Evolutionary conservation across 192 early-diverging fungal genomes (phyloP).

Genomic region (Cetraspora pellucida): DNA sequence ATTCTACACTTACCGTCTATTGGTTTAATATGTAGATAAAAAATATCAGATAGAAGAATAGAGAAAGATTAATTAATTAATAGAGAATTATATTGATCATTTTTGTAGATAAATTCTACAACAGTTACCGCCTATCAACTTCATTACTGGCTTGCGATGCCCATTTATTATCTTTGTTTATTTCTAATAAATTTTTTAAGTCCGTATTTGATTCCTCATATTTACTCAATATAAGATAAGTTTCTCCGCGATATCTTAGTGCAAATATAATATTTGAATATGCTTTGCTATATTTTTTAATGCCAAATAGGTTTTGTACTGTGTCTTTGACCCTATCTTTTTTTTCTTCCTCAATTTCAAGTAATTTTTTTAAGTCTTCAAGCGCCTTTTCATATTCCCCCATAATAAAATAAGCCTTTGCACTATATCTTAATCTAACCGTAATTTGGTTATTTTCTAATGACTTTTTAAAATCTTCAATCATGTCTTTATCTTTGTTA

Average conservation of each 20-base stretch:
- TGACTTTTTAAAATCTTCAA: not conserved
- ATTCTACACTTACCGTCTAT: too few species aligned
- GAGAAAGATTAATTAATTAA: too few species aligned
- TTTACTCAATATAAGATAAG: not conserved
- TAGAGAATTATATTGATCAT: too few species aligned
- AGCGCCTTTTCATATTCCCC: not conserved
- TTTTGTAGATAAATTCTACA: too few species aligned
- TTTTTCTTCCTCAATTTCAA: not conserved
- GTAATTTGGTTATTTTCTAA: not conserved
- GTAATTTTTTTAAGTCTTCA: constrained; percentile 1
- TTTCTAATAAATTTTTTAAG: not conserved
- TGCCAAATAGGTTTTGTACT: too few species aligned
- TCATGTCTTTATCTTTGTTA: not conserved
- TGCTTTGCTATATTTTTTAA: too few species aligned
- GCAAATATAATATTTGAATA: too few species aligned
- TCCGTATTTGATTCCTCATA: not conserved
- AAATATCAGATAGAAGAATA: too few species aligned
- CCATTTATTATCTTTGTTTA: not conserved
- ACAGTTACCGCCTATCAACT: not conserved
- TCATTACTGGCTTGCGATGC: not conserved
- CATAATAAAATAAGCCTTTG: not conserved
- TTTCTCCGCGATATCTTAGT: not conserved
- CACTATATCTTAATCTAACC: not conserved
- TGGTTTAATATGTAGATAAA: too few species aligned
- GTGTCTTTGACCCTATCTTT: too few species aligned